phyloP scores from a whole-genome alignment of 108 stramenopile genomes.

The Epithemia pelagica region DNA sequence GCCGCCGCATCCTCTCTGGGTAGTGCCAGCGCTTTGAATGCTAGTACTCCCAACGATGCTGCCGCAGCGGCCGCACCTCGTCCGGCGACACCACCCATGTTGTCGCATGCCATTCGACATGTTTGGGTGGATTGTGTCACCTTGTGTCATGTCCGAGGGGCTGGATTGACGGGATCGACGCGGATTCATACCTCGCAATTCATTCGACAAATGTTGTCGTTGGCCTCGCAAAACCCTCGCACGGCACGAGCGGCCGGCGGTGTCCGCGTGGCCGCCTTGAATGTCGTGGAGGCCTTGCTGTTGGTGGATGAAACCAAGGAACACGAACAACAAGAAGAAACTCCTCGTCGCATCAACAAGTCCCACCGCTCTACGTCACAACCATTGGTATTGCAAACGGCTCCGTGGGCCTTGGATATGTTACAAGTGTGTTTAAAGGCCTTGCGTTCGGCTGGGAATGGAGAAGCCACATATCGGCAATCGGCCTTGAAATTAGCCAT shows the following conservation, averaged over 20 bases:
- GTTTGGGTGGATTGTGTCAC: slow-evolving; percentile 79
- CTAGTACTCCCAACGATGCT: slow-evolving; percentile 10
- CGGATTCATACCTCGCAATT: slow-evolving; percentile 57
- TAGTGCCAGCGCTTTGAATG: not conserved
- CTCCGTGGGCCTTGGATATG: slow-evolving; percentile 69
- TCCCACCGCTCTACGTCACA: not conserved
- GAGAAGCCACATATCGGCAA: slow-evolving; percentile 71
- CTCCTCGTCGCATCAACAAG: not conserved
- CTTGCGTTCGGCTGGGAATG: slow-evolving; percentile 51
- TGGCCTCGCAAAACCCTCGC: slow-evolving; percentile 64
- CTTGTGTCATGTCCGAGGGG: slow-evolving; percentile 59
- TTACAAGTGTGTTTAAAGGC: slow-evolving; percentile 55
- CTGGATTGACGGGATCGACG: slow-evolving; percentile 52
- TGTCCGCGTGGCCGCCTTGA: slow-evolving; percentile 60
- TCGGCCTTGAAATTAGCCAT: slow-evolving; percentile 49
- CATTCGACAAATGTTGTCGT: slow-evolving; percentile 61
- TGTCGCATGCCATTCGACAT: slow-evolving; percentile 60
- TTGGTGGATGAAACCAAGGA: slow-evolving; percentile 13
- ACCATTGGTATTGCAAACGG: slow-evolving; percentile 35
- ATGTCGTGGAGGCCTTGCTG: slow-evolving; percentile 54
- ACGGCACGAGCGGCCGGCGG: slow-evolving; percentile 67
- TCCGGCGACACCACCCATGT: slow-evolving; percentile 46
- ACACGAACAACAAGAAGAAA: not conserved
- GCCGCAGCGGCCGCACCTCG: slow-evolving; percentile 16
- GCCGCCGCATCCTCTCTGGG: not conserved